Base-by-base conservation (phyloP, 2,329 filamentous ascomycete genomes). In the Aspergillus sp. region DNA sequence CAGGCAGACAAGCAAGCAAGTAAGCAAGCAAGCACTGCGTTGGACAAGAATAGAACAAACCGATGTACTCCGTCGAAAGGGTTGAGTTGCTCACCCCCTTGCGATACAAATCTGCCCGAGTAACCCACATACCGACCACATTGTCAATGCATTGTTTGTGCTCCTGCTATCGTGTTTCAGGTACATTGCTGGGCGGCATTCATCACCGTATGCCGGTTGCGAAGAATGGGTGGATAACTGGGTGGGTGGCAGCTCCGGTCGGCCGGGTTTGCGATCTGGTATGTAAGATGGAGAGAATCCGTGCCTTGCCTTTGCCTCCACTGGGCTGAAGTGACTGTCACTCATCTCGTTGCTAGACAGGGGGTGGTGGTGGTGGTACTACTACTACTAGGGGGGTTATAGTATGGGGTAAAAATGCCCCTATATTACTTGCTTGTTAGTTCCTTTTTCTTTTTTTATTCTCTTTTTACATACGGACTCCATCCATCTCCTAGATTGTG, bases 111-210 rank as follows among this genome's bases (percentile, higher is more conserved):
- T 59, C 30, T 38, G 15, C 41, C 17, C 19, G 44, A 50, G 30
- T 39, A 50, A 38, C 32, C 47, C 48, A 52, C 56, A 55, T 54
- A 52, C 50, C 49, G 38, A 58, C 56, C 32, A 38, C 38, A 54
- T 54, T 27, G 52, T 21, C 48, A 47, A 44, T 58, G 49, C 36
- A 47, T 51, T 56, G 52, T 51, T 52, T 50, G 32, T 48, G 23
- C 57, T 48, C 49, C 57, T 42, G 50, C 39, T 52, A 42, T 59
- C 51, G 51, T 59, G 57, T 54, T 54, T 59, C 39, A 59, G 42
- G 42, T 59, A 59, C 57, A 59, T 59, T 59, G 57, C 51, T 54
- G 19, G 51, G 51, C 57, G 52, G 51, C 50, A 47, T 27, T 50
- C 36, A 42, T 50, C 44, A 51, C 44, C 30, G 42, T 25, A 32